Percentiles rank a stretch among this genome's conserved stretches.
phyloP scores from a whole-genome alignment of 805 yeast genomes.

The Starmerella tilneyi region DNA sequence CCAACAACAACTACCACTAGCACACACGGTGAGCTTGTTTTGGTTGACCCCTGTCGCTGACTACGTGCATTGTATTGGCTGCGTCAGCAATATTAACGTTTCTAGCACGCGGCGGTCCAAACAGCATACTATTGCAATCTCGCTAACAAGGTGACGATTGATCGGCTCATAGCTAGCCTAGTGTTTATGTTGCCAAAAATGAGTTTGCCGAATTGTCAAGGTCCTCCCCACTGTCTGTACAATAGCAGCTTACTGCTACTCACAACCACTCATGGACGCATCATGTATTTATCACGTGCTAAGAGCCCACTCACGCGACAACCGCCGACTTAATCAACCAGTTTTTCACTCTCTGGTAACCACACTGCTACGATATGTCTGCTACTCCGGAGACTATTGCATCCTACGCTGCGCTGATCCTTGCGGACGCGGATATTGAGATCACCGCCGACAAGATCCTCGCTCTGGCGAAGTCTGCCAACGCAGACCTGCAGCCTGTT shows the following conservation, averaged over 20 bases:
- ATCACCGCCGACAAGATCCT: conserved; percentile 69
- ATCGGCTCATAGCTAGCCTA: too few species aligned
- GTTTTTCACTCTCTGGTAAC: conserved; percentile 5
- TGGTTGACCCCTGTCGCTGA: conserved; percentile 3
- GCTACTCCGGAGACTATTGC: conserved; percentile 62
- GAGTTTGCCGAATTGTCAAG: too few species aligned
- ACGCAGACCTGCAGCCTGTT: conserved; percentile 46
- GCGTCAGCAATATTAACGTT: too few species aligned
- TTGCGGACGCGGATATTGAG: conserved; percentile 86
- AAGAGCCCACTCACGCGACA: conserved; percentile 2
- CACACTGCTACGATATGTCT: conserved; percentile 47
- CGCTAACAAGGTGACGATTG: too few species aligned
- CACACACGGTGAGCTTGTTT: not conserved
- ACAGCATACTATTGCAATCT: too few species aligned
- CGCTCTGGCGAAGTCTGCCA: conserved; percentile 62
- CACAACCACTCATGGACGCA: not conserved
- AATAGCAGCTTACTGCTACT: too few species aligned
- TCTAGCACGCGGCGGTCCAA: too few species aligned
- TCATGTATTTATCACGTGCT: not conserved
- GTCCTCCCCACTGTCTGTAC: not conserved
- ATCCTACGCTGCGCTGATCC: conserved; percentile 89
- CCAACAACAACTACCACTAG: not conserved
- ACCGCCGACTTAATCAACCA: not conserved
- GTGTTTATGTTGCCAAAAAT: too few species aligned
- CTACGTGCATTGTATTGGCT: too few species aligned